phyloP scores from a whole-genome alignment of 805 yeast genomes.

The Pichia deserticola region DNA sequence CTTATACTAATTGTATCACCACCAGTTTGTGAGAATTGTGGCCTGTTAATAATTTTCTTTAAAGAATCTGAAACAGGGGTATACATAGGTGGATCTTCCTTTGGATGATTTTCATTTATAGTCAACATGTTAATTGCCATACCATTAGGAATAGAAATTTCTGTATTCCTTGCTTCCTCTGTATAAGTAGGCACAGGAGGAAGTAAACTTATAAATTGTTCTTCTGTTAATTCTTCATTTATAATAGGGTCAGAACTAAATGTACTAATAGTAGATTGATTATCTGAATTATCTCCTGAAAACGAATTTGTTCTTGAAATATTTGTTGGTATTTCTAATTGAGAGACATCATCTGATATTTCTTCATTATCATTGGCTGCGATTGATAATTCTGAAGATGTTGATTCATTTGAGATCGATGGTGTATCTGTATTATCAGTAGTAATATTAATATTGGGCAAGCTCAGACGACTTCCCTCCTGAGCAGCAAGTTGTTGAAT shows the following conservation, averaged over 20 bases:
- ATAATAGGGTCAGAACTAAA: neutral
- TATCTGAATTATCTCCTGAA: constrained; percentile 2
- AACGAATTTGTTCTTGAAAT: neutral
- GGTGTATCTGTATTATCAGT: neutral
- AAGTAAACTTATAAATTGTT: constrained; percentile 15
- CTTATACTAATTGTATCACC: constrained; percentile 13
- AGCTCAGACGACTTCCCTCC: no score
- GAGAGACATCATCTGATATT: constrained; percentile 4
- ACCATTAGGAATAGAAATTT: constrained; percentile 20
- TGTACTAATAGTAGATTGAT: neutral
- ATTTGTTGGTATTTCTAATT: constrained; percentile 7
- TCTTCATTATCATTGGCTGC: neutral
- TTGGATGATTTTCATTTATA: constrained; percentile 19
- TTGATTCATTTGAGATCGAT: neutral
- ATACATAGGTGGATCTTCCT: constrained; percentile 33
- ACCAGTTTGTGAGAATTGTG: constrained; percentile 25
- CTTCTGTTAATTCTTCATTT: constrained; percentile 13
- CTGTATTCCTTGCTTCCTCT: constrained; percentile 19
- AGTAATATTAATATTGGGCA: neutral
- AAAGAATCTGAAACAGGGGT: constrained; percentile 25
- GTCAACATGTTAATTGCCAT: constrained; percentile 22
- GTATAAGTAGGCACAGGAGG: constrained; percentile 29
- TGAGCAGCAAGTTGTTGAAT: no score
- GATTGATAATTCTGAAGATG: neutral
- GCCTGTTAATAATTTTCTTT: constrained; percentile 15